Conservation (phyloP, 148 eudicot species). For the Hydrangea macrophylla region DNA sequence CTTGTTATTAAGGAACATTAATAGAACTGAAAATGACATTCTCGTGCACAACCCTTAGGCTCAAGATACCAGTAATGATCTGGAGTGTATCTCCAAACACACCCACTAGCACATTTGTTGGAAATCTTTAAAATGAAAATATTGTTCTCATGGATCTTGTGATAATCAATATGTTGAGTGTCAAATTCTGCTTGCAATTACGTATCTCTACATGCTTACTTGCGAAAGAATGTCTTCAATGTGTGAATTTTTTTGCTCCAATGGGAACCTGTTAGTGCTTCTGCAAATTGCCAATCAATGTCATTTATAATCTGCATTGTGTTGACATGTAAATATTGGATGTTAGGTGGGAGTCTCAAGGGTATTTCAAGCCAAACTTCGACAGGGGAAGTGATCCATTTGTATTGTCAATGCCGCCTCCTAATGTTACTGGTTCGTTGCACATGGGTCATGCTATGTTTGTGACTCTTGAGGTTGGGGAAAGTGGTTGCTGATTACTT, state of each 20-base stretch:
- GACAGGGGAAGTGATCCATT: conserved; percentile 82
- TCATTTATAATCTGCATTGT: not conserved
- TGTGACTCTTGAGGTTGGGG: conserved; percentile 96
- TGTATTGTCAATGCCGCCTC: conserved; percentile 96
- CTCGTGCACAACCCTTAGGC: not conserved
- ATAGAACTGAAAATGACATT: no score
- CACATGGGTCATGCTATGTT: conserved; percentile 99
- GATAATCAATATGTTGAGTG: not conserved
- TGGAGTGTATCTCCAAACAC: not conserved
- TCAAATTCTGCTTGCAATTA: not conserved
- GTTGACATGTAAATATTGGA: conserved; percentile 26
- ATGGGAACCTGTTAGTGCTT: not conserved
- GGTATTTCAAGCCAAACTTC: conserved; percentile 85
- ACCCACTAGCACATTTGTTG: not conserved
- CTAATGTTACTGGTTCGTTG: conserved; percentile 97
- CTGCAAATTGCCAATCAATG: not conserved
- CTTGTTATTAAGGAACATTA: no score
- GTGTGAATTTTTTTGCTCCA: not conserved
- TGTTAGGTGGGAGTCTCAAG: conserved; percentile 98
- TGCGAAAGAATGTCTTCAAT: not conserved
- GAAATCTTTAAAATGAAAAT: not conserved
- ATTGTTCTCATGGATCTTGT: not conserved
- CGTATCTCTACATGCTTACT: not conserved
- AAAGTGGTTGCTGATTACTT: conserved; percentile 9
- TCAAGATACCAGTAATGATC: not conserved